A percentile compares a stretch with the other conserved stretches of the same genome.
phyloP scores from a whole-genome alignment of 306 rosid species.

The Hippophae gyantsensis region DNA sequence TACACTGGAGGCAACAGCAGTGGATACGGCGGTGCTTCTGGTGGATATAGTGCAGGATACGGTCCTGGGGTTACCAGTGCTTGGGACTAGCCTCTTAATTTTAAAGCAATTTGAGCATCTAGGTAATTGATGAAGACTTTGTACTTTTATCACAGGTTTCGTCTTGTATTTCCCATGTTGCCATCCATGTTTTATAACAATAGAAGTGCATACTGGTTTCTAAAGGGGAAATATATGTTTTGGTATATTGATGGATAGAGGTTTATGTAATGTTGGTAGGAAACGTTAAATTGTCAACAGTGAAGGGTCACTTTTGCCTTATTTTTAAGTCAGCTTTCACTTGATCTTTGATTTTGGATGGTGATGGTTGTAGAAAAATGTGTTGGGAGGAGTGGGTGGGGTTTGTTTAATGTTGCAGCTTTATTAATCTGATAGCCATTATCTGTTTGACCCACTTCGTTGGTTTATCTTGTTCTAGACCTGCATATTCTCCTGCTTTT shows the following conservation, averaged over 20 bases:
- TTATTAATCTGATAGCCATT: slow-evolving; percentile 31
- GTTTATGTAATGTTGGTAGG: slow-evolving; percentile 45
- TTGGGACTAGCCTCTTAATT: slow-evolving; percentile 47
- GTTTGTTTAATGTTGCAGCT: slow-evolving; percentile 25
- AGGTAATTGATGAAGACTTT: slow-evolving; percentile 33
- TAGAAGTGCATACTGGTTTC: slow-evolving; percentile 20
- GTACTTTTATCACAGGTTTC: slow-evolving; percentile 20
- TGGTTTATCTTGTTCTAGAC: slow-evolving; percentile 17
- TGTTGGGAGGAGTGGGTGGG: slow-evolving; percentile 29
- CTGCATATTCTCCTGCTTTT: slow-evolving; percentile 25
- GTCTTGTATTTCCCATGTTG: slow-evolving; percentile 18
- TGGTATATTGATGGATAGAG: slow-evolving; percentile 35
- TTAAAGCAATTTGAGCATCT: slow-evolving; percentile 21
- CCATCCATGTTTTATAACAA: slow-evolving; percentile 18
- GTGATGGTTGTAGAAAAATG: slow-evolving; percentile 30
- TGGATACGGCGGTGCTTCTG: slow-evolving; percentile 41
- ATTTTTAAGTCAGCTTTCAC: slow-evolving; percentile 23
- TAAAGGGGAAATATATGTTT: slow-evolving; percentile 23
- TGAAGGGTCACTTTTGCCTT: slow-evolving; percentile 34
- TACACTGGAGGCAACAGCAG: slow-evolving; percentile 37
- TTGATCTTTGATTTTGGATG: slow-evolving; percentile 31
- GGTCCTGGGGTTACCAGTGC: slow-evolving; percentile 60
- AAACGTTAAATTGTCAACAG: slow-evolving; percentile 45
- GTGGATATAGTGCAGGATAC: slow-evolving; percentile 37
- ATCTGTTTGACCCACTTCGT: slow-evolving; percentile 33